Percentiles rank a stretch among this genome's conserved stretches.
These are phyloP conservation scores for Podosphaera fusca DNA, from an alignment of 2,329 filamentous ascomycete genomes.

Conservation along the genomic window DNA sequence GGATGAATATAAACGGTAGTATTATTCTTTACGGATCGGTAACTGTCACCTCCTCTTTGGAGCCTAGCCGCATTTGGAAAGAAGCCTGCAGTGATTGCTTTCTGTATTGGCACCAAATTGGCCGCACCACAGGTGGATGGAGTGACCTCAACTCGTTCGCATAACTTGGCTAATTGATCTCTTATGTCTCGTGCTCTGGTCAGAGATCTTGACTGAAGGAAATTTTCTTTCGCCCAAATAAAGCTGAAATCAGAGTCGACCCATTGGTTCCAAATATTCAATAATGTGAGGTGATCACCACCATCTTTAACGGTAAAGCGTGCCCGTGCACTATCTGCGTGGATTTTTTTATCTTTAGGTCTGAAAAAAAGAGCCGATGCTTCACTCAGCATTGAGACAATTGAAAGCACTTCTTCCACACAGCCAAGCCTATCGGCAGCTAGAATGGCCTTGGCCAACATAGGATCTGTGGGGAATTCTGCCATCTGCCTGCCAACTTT, in stretches of 20 bases:
- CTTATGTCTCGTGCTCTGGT: conserved; percentile 75
- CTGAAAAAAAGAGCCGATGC: conserved; percentile 77
- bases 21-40: conserved; percentile 78
- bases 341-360: conserved; percentile 91
- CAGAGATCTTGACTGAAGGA: conserved; percentile 73
- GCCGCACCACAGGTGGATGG: conserved; percentile 43
- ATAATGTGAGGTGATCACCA: conserved; percentile 67
- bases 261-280: conserved; percentile 93
- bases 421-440: conserved; percentile 80
- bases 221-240: conserved; percentile 82
- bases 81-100: conserved; percentile 75
- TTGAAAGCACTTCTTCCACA: conserved; percentile 74
- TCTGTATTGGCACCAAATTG: conserved; percentile 61
- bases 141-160: conserved; percentile 74
- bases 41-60: conserved; percentile 63
- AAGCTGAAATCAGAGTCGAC: conserved; percentile 74
- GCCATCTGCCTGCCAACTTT: conserved; percentile 85
- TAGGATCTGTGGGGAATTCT: conserved; percentile 80
- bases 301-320: conserved; percentile 80
- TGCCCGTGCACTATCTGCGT: conserved; percentile 73
- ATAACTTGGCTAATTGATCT: conserved; percentile 77
- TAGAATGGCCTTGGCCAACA: conserved; percentile 73
- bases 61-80: conserved; percentile 80
- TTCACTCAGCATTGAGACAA: conserved; percentile 87
- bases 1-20: conserved; percentile 84